Percentiles rank a stretch among this genome's conserved stretches.
Conservation (phyloP, 768 basidiomycete species). For the Lactarius deliciosus region DNA sequence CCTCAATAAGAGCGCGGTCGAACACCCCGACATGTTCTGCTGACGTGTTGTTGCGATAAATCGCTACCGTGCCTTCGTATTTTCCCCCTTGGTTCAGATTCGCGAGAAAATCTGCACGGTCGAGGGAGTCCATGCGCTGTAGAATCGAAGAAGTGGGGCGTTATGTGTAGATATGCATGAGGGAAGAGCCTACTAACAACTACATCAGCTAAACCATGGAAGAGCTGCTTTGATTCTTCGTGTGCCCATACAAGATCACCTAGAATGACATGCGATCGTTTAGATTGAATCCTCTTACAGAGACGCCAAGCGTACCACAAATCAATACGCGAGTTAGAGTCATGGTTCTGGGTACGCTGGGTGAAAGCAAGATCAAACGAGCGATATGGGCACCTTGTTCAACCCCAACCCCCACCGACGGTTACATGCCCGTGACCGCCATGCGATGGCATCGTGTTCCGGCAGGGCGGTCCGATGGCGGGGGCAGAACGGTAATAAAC, state of each 20-base stretch:
- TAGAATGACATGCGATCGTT: slow-evolving; percentile 32
- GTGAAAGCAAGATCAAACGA: background rate
- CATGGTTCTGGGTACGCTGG: slow-evolving; percentile 1
- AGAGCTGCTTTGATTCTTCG: slow-evolving; percentile 63
- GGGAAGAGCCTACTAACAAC: slow-evolving; percentile 52
- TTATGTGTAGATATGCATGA: background rate
- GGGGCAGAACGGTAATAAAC: no score
- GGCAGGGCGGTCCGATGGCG: slow-evolving; percentile 3
- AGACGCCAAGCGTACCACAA: slow-evolving; percentile 33
- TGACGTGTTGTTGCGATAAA: slow-evolving; percentile 77
- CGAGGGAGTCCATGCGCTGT: slow-evolving; percentile 55
- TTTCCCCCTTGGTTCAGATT: slow-evolving; percentile 65
- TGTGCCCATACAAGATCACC: slow-evolving; percentile 81
- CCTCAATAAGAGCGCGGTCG: slow-evolving; percentile 73
- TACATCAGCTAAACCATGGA: slow-evolving; percentile 69
- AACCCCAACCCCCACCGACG: background rate
- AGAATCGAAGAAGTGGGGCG: background rate
- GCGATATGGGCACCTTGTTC: slow-evolving; percentile 4
- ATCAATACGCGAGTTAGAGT: slow-evolving; percentile 36
- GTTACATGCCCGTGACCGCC: background rate
- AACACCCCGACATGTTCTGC: slow-evolving; percentile 68
- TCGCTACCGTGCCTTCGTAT: slow-evolving; percentile 68
- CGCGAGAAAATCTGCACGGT: slow-evolving; percentile 67
- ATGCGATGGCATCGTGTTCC: background rate
- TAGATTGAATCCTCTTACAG: background rate